Evolutionary conservation across 163 green algal genomes (phyloP).

Genomic region (Scenedesmus sp.): DNA sequence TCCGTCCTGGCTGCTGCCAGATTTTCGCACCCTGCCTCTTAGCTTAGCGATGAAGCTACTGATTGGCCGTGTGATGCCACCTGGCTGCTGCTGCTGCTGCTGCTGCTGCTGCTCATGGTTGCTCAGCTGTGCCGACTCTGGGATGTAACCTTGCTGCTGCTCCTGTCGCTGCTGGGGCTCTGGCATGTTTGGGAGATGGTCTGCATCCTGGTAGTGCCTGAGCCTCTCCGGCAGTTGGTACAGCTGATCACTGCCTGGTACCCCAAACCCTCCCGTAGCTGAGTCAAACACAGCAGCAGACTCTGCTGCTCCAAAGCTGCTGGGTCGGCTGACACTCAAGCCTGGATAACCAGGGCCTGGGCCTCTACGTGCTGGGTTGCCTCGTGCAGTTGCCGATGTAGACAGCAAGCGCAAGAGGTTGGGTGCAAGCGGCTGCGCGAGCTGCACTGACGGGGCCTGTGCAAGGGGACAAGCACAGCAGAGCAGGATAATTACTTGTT

Average conservation of each 20-base stretch:
- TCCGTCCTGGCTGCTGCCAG: neutral
- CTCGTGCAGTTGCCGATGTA: neutral
- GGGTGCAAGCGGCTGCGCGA: neutral
- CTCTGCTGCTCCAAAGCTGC: neutral
- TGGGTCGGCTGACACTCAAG: neutral
- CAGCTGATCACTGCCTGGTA: neutral
- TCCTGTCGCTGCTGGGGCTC: neutral
- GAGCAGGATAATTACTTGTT: neutral
- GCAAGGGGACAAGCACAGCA: neutral
- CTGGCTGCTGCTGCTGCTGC: conserved; percentile 13
- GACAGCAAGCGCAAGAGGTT: neutral
- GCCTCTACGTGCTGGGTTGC: neutral
- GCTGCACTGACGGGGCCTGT: neutral
- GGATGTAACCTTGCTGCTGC: conserved; percentile 9
- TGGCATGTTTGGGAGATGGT: neutral
- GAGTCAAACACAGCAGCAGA: neutral
- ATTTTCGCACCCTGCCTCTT: neutral
- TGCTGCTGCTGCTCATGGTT: neutral
- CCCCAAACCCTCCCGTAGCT: neutral
- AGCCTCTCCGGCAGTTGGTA: neutral
- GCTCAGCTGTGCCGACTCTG: neutral
- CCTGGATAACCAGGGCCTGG: neutral
- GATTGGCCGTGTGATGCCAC: neutral
- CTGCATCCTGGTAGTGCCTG: neutral
- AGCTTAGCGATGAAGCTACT: neutral